Evolutionary conservation across 1,284 basidiomycete species (phyloP), one percentile per base, ranked within the genome.

Genomic region (Pascua guehoae): DNA sequence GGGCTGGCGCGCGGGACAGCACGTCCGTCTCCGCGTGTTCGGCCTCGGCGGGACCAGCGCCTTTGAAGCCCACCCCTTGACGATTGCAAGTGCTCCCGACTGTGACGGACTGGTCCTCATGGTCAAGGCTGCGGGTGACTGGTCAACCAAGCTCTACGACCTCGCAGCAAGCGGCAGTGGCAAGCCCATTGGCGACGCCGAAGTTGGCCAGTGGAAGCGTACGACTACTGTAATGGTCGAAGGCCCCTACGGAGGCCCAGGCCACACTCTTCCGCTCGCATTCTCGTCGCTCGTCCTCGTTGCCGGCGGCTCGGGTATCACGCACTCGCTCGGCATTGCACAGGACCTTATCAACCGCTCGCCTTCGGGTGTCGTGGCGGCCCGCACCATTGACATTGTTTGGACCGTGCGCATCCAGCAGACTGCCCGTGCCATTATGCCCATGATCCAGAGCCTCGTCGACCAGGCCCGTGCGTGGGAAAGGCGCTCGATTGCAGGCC

Each of bases 1-100:
- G 1, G 79, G 79, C 11, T 80, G 79, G 78, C 66, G 74, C 45
- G 72, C 78, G 0, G 79, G 79, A 5, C 78, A 79, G 58, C 76
- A 79, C 58, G 70, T 79, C 18, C 67, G 74, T 3, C 53, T 80
- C 16, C 68, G 77, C 14, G 53, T 79, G 12, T 67, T 74, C 2
- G 64, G 62, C 17, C 58, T 72, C 2, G 70, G 69, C 4, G 15
- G 62, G 2, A 51, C 41, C 2, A 54, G 62, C 44, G 66, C 64
- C 17, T 54, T 71, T 32, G 72, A 78, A 52, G 58, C 61, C 9
- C 79, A 80, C 56, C 78, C 76, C 1, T 78, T 79, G 64, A 76
- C 77, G 16, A 78, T 79, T 54, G 74, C 75, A 15, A 73, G 71
- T 14, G 76, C 75, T 0, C 74, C 77, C 12, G 63, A 71, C 50